phyloP scores from a whole-genome alignment of 495 filamentous ascomycete genomes.

The Trichoderma orchidacearum region DNA sequence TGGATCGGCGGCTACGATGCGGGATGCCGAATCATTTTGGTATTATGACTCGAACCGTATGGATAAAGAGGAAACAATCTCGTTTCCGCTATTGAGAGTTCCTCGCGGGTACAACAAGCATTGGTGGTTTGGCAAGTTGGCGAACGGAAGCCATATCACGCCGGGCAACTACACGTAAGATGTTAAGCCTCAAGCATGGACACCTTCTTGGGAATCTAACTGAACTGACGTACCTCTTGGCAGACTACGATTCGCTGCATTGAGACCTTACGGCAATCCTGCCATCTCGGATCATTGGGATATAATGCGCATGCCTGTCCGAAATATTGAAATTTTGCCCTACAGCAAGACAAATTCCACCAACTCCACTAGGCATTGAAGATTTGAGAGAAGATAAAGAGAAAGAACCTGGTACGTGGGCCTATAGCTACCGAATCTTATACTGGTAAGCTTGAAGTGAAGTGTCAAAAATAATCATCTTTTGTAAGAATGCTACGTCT shows the following conservation, averaged over 20 bases:
- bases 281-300: slow-evolving; percentile 14
- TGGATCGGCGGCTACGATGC: slow-evolving; percentile 16
- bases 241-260: slow-evolving; percentile 14
- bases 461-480: no score
- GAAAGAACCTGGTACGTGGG: no score
- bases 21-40: slow-evolving; percentile 5
- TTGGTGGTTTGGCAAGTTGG: slow-evolving; percentile 21
- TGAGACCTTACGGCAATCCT: slow-evolving; percentile 13
- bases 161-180: slow-evolving; percentile 22
- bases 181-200: background rate
- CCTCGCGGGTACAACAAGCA: slow-evolving; percentile 7
- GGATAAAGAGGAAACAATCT: slow-evolving; percentile 9
- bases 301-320: slow-evolving; percentile 3
- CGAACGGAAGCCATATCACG: slow-evolving; percentile 17
- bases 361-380: background rate
- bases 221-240: background rate
- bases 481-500: no score
- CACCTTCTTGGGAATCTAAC: background rate
- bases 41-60: slow-evolving; percentile 8
- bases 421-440: no score
- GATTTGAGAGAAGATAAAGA: background rate
- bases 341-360: background rate
- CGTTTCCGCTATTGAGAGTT: slow-evolving; percentile 15
- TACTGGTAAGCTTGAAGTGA: no score
- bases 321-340: background rate